Conservation (phyloP, 2,329 filamentous ascomycete species). For the Diplocarpon rosae region DNA sequence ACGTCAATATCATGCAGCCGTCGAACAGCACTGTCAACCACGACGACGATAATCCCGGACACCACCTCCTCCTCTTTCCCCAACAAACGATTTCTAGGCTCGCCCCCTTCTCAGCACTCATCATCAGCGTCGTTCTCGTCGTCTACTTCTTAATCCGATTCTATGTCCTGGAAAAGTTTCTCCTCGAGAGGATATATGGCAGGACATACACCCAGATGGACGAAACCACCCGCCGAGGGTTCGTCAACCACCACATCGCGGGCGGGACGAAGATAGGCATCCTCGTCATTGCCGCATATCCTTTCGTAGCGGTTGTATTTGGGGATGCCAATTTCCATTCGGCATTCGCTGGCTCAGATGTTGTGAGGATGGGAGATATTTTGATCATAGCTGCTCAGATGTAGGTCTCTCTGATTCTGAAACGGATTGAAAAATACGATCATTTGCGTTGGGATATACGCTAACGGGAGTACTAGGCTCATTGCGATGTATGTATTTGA, state of each 20-base stretch:
- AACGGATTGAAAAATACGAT: neutral
- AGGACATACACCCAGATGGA: conserved; percentile 28
- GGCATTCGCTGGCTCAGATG: conserved; percentile 22
- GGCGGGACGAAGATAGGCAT: conserved; percentile 32
- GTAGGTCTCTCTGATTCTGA: neutral
- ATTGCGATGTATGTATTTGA: conserved; percentile 38
- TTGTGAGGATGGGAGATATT: conserved; percentile 32
- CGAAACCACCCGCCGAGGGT: conserved; percentile 30
- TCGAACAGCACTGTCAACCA: too few species aligned
- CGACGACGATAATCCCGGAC: too few species aligned
- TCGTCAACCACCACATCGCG: conserved; percentile 37
- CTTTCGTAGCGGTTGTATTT: conserved; percentile 31
- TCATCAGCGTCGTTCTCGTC: conserved; percentile 22
- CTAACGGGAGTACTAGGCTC: conserved; percentile 17
- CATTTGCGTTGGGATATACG: neutral
- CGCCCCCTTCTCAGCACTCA: conserved; percentile 22
- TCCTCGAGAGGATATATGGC: conserved; percentile 29
- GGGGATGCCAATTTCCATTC: conserved; percentile 26
- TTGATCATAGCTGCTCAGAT: conserved; percentile 31
- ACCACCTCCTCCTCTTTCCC: conserved; percentile 5
- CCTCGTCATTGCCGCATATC: conserved; percentile 31
- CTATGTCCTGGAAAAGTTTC: conserved; percentile 32
- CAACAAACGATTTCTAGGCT: conserved; percentile 20
- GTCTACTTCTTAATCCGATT: conserved; percentile 21
- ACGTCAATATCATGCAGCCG: too few species aligned